A percentile compares a stretch with the other conserved stretches of the same genome.
phyloP scores from a whole-genome alignment of 192 early-diverging fungal genomes.

The Linnemannia exigua region DNA sequence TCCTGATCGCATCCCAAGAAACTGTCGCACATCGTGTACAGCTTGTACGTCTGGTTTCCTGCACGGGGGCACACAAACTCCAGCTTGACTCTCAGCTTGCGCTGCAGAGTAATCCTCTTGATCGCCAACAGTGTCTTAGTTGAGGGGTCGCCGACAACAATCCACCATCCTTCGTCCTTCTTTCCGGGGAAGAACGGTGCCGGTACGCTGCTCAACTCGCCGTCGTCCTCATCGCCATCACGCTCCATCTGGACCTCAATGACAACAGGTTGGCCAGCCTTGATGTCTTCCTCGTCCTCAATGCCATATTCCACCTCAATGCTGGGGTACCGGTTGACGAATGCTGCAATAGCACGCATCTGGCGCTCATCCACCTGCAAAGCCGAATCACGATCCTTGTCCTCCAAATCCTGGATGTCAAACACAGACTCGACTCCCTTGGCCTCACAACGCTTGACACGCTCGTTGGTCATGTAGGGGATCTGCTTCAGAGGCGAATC shows the following conservation, averaged over 20 bases:
- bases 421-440: slow-evolving; percentile 89
- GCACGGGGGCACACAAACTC: slow-evolving; percentile 84
- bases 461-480: slow-evolving; percentile 82
- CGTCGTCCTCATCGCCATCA: slow-evolving; percentile 82
- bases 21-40: slow-evolving; percentile 95
- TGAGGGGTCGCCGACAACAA: slow-evolving; percentile 88
- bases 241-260: slow-evolving; percentile 85
- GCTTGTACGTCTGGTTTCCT: slow-evolving; percentile 74
- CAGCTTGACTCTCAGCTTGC: slow-evolving; percentile 74
- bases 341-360: slow-evolving; percentile 85
- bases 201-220: slow-evolving; percentile 82
- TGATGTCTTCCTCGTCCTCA: slow-evolving; percentile 70
- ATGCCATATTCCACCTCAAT: slow-evolving; percentile 86
- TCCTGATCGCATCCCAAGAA: slow-evolving; percentile 98
- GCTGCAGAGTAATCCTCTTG: slow-evolving; percentile 84
- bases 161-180: slow-evolving; percentile 98
- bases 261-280: slow-evolving; percentile 74
- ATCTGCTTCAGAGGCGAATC: slow-evolving; percentile 94
- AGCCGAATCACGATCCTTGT: slow-evolving; percentile 78
- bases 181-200: slow-evolving; percentile 93
- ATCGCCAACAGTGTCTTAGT: slow-evolving; percentile 88
- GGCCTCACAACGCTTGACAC: slow-evolving; percentile 80
- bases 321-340: slow-evolving; percentile 94
- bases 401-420: slow-evolving; percentile 95
- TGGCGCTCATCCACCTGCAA: slow-evolving; percentile 74